Evolutionary conservation across 129 eudicot species (phyloP), one percentile per base, ranked within the genome.

Genomic region (Saussurea involucrata): DNA sequence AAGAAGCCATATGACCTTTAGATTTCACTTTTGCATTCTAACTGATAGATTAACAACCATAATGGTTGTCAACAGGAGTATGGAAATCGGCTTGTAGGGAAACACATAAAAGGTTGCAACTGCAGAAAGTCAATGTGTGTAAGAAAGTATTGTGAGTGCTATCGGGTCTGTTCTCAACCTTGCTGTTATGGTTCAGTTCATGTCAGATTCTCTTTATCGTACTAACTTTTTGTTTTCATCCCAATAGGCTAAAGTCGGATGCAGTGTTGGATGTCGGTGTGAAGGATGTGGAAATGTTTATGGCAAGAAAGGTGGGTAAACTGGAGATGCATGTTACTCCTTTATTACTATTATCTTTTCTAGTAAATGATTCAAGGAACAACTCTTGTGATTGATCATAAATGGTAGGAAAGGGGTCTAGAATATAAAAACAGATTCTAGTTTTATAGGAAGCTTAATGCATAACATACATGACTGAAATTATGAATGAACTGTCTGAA

Each of bases 51-150:
- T 74, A 22, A 37, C 63, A 20, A 17, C 21, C 1, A 25, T 69
- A n/a, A 24, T 57, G 67, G 53, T 33, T 71, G 40, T 67, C 34
- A 72, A 77, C 88, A 94, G 96, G 91, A 88, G 27, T 80, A 81
- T 70, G 80, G 57, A 65, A 37, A 75, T 66, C 78, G 44, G 28
- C 68, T 81, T 71, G 87, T 87, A 10, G 86, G 76, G 60, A 87
- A 90, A 83, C 98, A 94, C 60, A 89, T 75, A 83, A 83, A 86
- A 25, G 98, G 97, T 67, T 94, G 98, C 92, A 94, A 89, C 53
- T 94, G 97, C 82, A 91, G 81, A 89, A 94, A 89, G 75, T 91
- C 97, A 0, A 87, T 76, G 92, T 94, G 98, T 63, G 63, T 72
- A 64, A 87, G 89, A 58, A 88, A 85, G 81, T 91, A 94, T 72